phyloP scores from a whole-genome alignment of 2,329 filamentous ascomycete species.

The Trichoderma sp. region DNA sequence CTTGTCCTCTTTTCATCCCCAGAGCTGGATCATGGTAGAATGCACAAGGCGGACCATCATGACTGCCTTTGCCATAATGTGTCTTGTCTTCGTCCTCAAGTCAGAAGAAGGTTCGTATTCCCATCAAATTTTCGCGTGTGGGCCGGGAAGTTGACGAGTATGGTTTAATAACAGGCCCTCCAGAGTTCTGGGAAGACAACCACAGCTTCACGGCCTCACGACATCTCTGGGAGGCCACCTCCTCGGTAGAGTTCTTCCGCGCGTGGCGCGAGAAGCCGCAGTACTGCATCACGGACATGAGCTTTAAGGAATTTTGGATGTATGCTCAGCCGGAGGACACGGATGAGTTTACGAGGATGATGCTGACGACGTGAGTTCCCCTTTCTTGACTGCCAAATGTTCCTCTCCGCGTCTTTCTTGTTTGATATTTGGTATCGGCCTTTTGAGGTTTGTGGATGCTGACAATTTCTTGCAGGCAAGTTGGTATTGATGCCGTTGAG shows the following conservation, averaged over 20 bases:
- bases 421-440: not conserved
- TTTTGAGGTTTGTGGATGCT: not conserved
- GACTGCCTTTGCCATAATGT: constrained; percentile 40
- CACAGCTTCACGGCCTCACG: constrained; percentile 45
- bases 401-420: too few species aligned
- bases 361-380: constrained; percentile 44
- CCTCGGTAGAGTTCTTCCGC: constrained; percentile 48
- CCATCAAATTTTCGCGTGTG: not conserved
- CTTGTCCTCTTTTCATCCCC: not conserved
- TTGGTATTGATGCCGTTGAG: constrained; percentile 43
- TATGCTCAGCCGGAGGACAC: constrained; percentile 44
- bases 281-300: constrained; percentile 42
- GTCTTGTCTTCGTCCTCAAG: constrained; percentile 43
- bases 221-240: constrained; percentile 49
- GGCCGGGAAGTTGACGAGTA: constrained; percentile 35
- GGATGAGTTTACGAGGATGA: constrained; percentile 46
- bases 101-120: constrained; percentile 38
- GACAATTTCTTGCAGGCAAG: constrained; percentile 38
- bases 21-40: constrained; percentile 50
- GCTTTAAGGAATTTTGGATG: constrained; percentile 45
- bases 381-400: not conserved
- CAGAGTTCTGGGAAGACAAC: constrained; percentile 28
- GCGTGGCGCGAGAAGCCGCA: constrained; percentile 51
- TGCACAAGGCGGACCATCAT: constrained; percentile 47
- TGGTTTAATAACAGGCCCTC: constrained; percentile 36